These are phyloP conservation scores for Penicillium cataractarum DNA, from an alignment of 495 filamentous ascomycete genomes.

Conservation along the genomic window DNA sequence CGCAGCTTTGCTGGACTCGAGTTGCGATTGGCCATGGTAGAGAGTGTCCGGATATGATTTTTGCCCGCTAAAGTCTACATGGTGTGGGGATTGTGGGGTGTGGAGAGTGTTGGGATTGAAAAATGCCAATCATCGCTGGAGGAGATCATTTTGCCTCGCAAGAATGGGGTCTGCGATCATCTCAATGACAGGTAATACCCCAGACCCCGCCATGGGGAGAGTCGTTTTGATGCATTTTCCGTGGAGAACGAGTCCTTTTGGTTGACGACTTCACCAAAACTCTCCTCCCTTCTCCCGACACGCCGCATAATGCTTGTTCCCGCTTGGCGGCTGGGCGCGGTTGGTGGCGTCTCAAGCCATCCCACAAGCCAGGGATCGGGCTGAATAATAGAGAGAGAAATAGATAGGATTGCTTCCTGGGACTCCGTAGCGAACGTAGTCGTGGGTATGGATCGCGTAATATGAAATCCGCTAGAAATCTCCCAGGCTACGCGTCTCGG, in stretches of 20 bases:
- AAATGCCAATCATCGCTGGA: not conserved
- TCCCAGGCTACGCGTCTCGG: not conserved
- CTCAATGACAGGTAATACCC: not conserved
- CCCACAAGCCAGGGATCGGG: slow-evolving; percentile 4
- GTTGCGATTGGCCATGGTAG: not conserved
- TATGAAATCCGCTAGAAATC: not conserved
- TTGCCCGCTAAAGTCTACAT: not conserved
- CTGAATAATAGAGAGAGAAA: not conserved
- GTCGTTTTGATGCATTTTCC: not conserved
- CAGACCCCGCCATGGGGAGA: not conserved
- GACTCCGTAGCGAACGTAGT: not conserved
- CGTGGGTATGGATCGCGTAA: not conserved
- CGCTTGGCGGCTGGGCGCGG: slow-evolving; percentile 14
- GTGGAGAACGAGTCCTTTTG: not conserved
- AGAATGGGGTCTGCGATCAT: not conserved
- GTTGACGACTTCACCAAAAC: not conserved
- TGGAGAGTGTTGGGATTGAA: not conserved
- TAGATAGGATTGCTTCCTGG: not conserved
- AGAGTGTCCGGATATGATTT: slow-evolving; percentile 1
- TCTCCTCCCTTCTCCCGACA: not conserved
- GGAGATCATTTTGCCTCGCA: not conserved
- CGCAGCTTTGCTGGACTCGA: not conserved
- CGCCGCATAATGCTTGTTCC: slow-evolving; percentile 17
- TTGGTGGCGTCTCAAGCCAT: slow-evolving; percentile 8
- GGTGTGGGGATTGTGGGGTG: slow-evolving; percentile 18